Evolutionary conservation across 441 rosid genomes (phyloP).

Genomic region (Pelargonium fulgidum): DNA sequence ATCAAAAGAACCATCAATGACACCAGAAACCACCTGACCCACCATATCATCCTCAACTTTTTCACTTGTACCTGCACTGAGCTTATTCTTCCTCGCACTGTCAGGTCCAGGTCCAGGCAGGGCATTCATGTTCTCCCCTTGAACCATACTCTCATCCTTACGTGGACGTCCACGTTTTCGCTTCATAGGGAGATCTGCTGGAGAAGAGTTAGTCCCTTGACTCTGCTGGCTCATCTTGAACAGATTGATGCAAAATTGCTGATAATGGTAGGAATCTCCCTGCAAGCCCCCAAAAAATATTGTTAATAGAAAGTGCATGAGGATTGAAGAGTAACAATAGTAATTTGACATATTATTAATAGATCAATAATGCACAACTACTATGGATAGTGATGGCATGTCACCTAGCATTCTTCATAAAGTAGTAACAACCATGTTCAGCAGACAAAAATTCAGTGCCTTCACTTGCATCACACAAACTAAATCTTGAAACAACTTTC

Average conservation of each 20-base stretch:
- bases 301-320: not conserved
- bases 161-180: slow-evolving; percentile 77
- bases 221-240: slow-evolving; percentile 47
- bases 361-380: not conserved
- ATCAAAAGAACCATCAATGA: slow-evolving; percentile 62
- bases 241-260: not conserved
- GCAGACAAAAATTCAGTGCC: too few species aligned
- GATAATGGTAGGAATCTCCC: not conserved
- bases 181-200: slow-evolving; percentile 38
- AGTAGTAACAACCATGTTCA: not conserved
- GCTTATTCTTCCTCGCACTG: slow-evolving; percentile 29
- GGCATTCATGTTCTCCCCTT: slow-evolving; percentile 29
- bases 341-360: not conserved
- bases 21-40: slow-evolving; percentile 60
- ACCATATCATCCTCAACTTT: slow-evolving; percentile 33
- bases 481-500: too few species aligned
- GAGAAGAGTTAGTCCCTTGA: slow-evolving; percentile 35
- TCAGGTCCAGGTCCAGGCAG: slow-evolving; percentile 31
- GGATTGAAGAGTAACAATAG: not conserved
- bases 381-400: not conserved
- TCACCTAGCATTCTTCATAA: not conserved
- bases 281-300: not conserved
- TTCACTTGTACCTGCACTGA: slow-evolving; percentile 15
- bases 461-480: too few species aligned
- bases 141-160: slow-evolving; percentile 39